Base-by-base conservation (phyloP, 805 yeast genomes). In the Maudiozyma barnettii region DNA sequence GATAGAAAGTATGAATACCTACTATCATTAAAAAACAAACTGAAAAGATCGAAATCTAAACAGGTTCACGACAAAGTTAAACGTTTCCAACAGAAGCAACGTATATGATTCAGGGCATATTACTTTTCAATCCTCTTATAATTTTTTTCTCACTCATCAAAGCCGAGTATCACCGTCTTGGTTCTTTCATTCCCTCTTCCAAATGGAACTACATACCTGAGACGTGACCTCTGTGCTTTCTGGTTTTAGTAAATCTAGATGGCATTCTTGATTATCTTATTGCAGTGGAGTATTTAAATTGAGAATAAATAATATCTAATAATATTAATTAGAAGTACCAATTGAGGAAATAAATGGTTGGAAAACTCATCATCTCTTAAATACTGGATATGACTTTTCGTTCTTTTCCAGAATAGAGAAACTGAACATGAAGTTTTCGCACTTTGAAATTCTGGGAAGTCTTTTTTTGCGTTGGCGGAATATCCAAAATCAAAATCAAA, bases 211-310 rank as follows among this genome's bases (percentile, higher is more conserved):
- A 65, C 95, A 79, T 85, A 86, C 95, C 95, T 73, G 97, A 87
- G 77, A 93, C 98, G 95, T 93, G 84, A 79, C 99, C 99, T 86
- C 99, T 89, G 85, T 88, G 96, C 82, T 93, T 93, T 86, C 99
- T 89, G 78, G 98, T 93, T 78, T 93, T 90, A 71, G 95, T 85
- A 73, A 87, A 83, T 87, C 98, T 89, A 82, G 97, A 86, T 75
- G 98, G 98, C 98, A 90, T 90, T 73, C 72, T 75, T 59, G 55
- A 49, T 54, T 54, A 40, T 47, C 21, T 22, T n/a, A n/a, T 33
- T 33, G 18, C 36, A 16, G 16, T 33, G 3, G 8, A n/a, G 36
- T 14, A 33, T n/a, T 14, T 8, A 14, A 33, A 14, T 10, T 4
- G n/a, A 9, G n/a, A 14, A 14, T 7, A 4, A 13, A 14, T 14